A percentile compares a stretch with the other conserved stretches of the same genome.
Evolutionary conservation across 352 stramenopile species (phyloP).

Genomic region (Globisporangium barbulae): DNA sequence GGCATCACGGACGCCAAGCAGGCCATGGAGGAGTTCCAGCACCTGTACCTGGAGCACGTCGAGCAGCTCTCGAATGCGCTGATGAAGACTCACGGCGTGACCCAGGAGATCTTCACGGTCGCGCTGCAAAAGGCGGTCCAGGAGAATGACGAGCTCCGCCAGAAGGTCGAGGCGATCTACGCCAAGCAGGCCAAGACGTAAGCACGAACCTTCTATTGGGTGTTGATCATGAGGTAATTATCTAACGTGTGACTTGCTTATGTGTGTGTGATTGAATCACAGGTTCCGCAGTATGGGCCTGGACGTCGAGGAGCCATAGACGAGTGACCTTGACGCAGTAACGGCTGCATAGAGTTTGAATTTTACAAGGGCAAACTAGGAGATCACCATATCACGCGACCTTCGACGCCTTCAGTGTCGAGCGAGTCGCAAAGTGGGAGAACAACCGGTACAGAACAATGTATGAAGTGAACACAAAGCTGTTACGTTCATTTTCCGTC

Average conservation of each 20-base stretch:
- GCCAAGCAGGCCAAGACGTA: conserved; percentile 63
- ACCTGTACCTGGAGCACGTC: conserved; percentile 70
- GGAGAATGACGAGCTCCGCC: conserved; percentile 59
- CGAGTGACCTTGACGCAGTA: not conserved
- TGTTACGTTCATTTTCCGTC: not conserved
- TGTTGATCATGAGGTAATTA: not conserved
- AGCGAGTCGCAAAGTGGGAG: not conserved
- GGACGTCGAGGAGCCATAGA: conserved; percentile 48
- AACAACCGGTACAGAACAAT: not conserved
- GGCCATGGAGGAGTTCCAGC: conserved; percentile 78
- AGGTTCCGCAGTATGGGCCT: conserved; percentile 75
- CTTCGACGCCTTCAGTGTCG: not conserved
- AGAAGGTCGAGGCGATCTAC: conserved; percentile 73
- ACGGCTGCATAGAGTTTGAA: conserved; percentile 17
- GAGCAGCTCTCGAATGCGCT: conserved; percentile 62
- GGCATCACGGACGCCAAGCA: conserved; percentile 67
- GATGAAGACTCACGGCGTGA: conserved; percentile 63
- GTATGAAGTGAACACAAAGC: conserved; percentile 1
- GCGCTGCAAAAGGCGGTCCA: conserved; percentile 68
- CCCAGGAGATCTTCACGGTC: conserved; percentile 58
- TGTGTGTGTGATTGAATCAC: not conserved
- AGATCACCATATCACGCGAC: not conserved
- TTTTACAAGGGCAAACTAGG: not conserved
- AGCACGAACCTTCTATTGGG: conserved; percentile 18
- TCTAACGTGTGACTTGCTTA: not conserved